Percentiles rank a stretch among this genome's conserved stretches.
phyloP scores from a whole-genome alignment of 2,329 filamentous ascomycete species.

The Aspergillus japonicus region DNA sequence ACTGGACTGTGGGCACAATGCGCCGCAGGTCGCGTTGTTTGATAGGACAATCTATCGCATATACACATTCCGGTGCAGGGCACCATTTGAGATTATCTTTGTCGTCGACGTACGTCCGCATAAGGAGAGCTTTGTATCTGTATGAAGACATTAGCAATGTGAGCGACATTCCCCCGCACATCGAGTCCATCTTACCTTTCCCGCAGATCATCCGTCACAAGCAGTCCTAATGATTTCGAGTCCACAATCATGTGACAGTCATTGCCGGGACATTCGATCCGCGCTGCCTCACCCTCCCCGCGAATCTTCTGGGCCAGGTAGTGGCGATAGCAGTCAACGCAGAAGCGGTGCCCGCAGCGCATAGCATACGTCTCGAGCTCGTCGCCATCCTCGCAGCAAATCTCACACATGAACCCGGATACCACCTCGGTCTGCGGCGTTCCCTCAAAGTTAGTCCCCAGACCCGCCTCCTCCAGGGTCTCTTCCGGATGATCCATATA shows the following conservation, averaged over 20 bases:
- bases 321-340: slow-evolving; percentile 85
- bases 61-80: slow-evolving; percentile 93
- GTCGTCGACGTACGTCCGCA: slow-evolving; percentile 93
- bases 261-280: slow-evolving; percentile 89
- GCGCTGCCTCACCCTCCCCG: slow-evolving; percentile 90
- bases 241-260: slow-evolving; percentile 89
- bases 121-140: slow-evolving; percentile 82
- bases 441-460: slow-evolving; percentile 63
- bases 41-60: slow-evolving; percentile 82
- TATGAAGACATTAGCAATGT: slow-evolving; percentile 16
- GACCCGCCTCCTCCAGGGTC: slow-evolving; percentile 78
- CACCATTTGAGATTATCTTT: slow-evolving; percentile 97
- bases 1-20: slow-evolving; percentile 87
- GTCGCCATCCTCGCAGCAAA: slow-evolving; percentile 87
- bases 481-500: slow-evolving; percentile 89
- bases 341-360: slow-evolving; percentile 93
- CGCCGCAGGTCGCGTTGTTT: slow-evolving; percentile 83
- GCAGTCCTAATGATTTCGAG: slow-evolving; percentile 77
- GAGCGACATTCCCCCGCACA: neutral
- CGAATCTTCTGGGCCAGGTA: slow-evolving; percentile 92
- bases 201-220: slow-evolving; percentile 60
- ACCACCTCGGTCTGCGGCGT: slow-evolving; percentile 69
- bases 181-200: slow-evolving; percentile 47
- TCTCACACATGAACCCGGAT: slow-evolving; percentile 83
- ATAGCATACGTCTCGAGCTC: slow-evolving; percentile 83